These are phyloP conservation scores for Inga oerstediana DNA, from an alignment of 306 rosid genomes.

Conservation along the genomic window DNA sequence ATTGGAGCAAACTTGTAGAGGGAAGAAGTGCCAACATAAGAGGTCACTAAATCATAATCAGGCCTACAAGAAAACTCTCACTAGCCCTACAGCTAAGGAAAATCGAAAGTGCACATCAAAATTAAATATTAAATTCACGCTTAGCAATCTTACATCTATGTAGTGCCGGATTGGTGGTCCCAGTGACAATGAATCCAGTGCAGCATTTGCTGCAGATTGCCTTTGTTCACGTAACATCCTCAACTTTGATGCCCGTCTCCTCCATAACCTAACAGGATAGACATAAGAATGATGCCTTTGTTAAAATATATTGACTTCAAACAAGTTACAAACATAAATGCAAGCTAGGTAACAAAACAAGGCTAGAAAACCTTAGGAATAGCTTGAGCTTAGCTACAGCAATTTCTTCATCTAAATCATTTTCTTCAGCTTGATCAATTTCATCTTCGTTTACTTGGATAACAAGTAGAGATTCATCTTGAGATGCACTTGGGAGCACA, in stretches of 20 bases:
- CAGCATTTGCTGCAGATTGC: constrained; percentile 77
- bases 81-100: not conserved
- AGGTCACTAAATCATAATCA: constrained; percentile 4
- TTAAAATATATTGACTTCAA: constrained; percentile 22
- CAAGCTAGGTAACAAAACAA: constrained; percentile 27
- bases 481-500: constrained; percentile 37
- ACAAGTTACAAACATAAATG: constrained; percentile 4
- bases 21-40: constrained; percentile 13
- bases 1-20: not conserved
- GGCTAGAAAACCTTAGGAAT: constrained; percentile 66
- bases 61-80: not conserved
- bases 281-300: constrained; percentile 29
- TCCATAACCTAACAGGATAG: constrained; percentile 74
- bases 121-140: constrained; percentile 18
- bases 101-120: not conserved
- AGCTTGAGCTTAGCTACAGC: constrained; percentile 79
- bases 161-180: constrained; percentile 76
- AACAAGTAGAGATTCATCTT: constrained; percentile 46
- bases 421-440: constrained; percentile 38
- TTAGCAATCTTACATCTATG: constrained; percentile 57
- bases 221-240: constrained; percentile 71
- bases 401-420: constrained; percentile 61
- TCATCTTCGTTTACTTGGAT: constrained; percentile 49
- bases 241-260: constrained; percentile 63
- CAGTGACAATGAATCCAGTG: constrained; percentile 65